Percentiles rank a stretch among this genome's conserved stretches.
phyloP scores from a whole-genome alignment of 1,284 basidiomycete species.

The Cutaneotrichosporon sp. region DNA sequence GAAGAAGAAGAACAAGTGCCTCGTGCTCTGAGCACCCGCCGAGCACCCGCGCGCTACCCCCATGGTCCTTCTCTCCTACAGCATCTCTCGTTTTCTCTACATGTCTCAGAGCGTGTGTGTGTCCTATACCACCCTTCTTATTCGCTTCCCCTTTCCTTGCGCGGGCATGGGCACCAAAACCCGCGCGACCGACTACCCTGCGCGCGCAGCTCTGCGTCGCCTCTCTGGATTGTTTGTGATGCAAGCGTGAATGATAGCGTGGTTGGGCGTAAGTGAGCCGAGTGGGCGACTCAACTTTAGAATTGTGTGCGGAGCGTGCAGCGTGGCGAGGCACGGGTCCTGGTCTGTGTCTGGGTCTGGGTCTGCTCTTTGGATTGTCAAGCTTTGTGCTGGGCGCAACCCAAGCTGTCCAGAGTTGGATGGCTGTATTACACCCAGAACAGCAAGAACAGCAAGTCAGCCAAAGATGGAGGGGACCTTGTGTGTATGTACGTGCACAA shows the following conservation, averaged over 20 bases:
- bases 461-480: no score
- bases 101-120: conserved; percentile 23
- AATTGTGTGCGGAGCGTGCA: background rate
- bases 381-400: background rate
- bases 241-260: conserved; percentile 16
- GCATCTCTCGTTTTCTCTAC: conserved; percentile 21
- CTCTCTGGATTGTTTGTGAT: conserved; percentile 22
- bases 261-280: background rate
- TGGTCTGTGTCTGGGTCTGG: background rate
- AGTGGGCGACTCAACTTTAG: background rate
- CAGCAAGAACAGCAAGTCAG: background rate
- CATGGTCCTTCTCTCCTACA: conserved; percentile 8
- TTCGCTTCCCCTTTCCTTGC: conserved; percentile 18
- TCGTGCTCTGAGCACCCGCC: background rate
- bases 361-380: background rate
- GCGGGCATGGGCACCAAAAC: background rate
- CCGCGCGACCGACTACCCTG: conserved; percentile 11
- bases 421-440: background rate
- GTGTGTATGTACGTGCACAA: background rate
- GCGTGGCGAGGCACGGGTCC: background rate
- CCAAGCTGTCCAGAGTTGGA: background rate
- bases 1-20: conserved; percentile 6
- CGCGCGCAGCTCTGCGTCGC: conserved; percentile 10
- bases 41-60: background rate
- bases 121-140: conserved; percentile 27